These are phyloP conservation scores for Schoenoplectus triqueter DNA, from an alignment of 202 grass and related monocot genomes.

Conservation along the genomic window DNA sequence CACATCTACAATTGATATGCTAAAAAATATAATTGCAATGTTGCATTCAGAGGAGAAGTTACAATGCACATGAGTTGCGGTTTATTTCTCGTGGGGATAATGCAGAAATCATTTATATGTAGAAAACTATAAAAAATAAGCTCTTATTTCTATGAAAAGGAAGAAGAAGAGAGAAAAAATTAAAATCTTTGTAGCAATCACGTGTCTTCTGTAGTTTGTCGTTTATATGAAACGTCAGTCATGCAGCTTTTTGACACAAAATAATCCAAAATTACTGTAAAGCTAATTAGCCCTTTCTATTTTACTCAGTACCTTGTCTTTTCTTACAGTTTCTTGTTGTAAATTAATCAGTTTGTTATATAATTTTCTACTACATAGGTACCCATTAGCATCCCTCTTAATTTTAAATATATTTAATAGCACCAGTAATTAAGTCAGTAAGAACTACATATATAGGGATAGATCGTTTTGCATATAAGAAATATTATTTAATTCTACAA, in stretches of 20 bases:
- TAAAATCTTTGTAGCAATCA: constrained; percentile 4
- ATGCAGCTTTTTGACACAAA: constrained; percentile 3
- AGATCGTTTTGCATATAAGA: not conserved
- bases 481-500: not conserved
- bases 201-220: constrained; percentile 23
- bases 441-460: not conserved
- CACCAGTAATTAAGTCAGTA: not conserved
- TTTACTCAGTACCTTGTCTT: constrained; percentile 14
- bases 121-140: not conserved
- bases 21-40: no score
- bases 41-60: not conserved
- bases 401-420: no score
- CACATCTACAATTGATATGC: no score
- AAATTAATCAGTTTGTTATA: not conserved
- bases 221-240: not conserved
- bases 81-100: not conserved
- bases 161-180: not conserved
- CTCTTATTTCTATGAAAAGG: not conserved
- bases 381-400: no score
- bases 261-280: not conserved
- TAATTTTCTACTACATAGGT: not conserved
- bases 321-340: not conserved
- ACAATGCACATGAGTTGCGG: not conserved
- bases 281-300: not conserved
- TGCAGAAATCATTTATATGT: not conserved